Conservation (phyloP, 495 filamentous ascomycete species). For the Evernia prunastri region DNA sequence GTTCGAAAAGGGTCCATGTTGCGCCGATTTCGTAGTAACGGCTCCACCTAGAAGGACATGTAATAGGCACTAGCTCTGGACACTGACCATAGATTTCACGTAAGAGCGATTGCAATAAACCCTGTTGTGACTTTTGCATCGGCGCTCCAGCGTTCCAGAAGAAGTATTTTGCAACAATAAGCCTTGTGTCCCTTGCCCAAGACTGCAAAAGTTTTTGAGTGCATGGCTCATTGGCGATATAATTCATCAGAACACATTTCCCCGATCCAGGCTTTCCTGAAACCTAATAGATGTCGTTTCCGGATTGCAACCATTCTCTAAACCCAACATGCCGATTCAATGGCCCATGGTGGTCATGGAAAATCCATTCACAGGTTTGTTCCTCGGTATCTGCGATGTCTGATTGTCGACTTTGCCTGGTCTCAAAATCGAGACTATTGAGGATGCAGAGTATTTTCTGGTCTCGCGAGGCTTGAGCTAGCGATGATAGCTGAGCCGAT, state of each 20-base stretch:
- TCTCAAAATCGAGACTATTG: conserved; percentile 3
- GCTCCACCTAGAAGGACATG: conserved; percentile 11
- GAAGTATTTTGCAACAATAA: conserved; percentile 36
- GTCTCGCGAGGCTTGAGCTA: conserved; percentile 6
- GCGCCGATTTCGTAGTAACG: neutral
- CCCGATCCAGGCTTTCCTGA: conserved; percentile 27
- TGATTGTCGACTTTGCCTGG: conserved; percentile 4
- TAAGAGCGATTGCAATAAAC: conserved; percentile 39
- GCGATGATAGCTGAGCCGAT: neutral
- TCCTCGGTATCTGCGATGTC: conserved; percentile 7
- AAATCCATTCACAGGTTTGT: conserved; percentile 17
- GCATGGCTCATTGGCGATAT: conserved; percentile 19
- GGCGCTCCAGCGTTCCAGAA: conserved; percentile 41
- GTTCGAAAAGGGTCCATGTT: conserved; percentile 2
- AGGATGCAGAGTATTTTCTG: conserved; percentile 10
- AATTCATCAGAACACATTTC: conserved; percentile 46
- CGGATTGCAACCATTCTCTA: conserved; percentile 31
- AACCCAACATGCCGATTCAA: neutral
- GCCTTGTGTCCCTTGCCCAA: conserved; percentile 9
- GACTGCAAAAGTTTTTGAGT: conserved; percentile 17
- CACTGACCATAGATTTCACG: conserved; percentile 33
- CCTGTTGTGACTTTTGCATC: conserved; percentile 39
- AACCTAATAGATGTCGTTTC: conserved; percentile 34
- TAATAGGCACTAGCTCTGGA: conserved; percentile 32
- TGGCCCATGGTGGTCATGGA: conserved; percentile 1